Evolutionary conservation across 108 stramenopile genomes (phyloP), one percentile per base, ranked within the genome.

Genomic region (Pseudonitzschia multistriata): DNA sequence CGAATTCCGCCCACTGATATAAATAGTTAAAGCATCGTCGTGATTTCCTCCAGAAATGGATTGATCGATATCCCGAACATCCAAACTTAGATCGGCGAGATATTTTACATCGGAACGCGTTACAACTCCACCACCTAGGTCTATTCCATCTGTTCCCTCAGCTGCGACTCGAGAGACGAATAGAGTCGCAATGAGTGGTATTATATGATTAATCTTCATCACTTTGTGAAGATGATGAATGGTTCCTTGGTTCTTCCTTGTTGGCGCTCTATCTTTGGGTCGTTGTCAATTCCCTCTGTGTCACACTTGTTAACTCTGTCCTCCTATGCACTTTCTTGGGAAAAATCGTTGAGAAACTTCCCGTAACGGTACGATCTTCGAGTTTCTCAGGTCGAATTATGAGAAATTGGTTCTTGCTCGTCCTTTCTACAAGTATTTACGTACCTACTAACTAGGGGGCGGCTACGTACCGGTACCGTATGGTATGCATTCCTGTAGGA

Each of bases 31-130:
- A 35, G 71, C 79, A 36, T 61, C 74, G 42, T 85, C 68, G 14
- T 48, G 67, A 29, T 77, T 61, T 1, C 57, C 65, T 14, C 24
- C 50, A 15, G 57, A 33, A 28, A 85, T 52, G 27, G 49, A 30
- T 15, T 49, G 50, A 39, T 63, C 63, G 68, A 94, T 89, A 60
- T 90, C 93, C 27, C 82, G 76, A 19, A 90, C 57, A 68, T 94
- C 93, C 61, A 81, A 66, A 21, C 85, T 77, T 45, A 94, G 66
- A 45, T 76, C 76, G 2, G 88, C 85, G 42, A 83, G 70, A 34
- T 76, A 72, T 15, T 79, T 71, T 29, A 91, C 93, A 76, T 88
- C 67, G 29, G 88, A 82, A 42, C 83, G 79, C 15, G 93, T 94
- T 35, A 83, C 77, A 67, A 91, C 74, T 0, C 87, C 87, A 57